Conservation (phyloP, 495 filamentous ascomycete genomes). For the Penicillium paxilli region DNA sequence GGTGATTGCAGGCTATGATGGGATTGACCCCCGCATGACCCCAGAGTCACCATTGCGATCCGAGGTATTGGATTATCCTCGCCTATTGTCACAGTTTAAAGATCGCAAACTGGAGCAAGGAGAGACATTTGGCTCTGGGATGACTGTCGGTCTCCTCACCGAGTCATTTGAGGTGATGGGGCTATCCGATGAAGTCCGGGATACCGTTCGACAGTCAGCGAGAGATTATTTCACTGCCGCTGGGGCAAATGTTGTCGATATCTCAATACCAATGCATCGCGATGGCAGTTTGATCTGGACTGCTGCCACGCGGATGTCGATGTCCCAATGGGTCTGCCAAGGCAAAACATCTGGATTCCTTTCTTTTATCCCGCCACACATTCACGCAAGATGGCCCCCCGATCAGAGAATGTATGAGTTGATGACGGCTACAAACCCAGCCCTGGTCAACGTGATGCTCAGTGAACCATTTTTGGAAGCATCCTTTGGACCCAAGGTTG, state of each 20-base stretch:
- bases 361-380: constrained; percentile 23
- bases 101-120: constrained; percentile 35
- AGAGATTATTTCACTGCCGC: constrained; percentile 39
- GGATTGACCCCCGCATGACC: constrained; percentile 52
- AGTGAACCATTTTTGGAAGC: constrained; percentile 28
- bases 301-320: constrained; percentile 32
- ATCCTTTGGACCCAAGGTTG: constrained; percentile 22
- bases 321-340: constrained; percentile 30
- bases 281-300: constrained; percentile 50
- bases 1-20: constrained; percentile 54
- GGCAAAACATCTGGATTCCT: constrained; percentile 31
- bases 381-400: constrained; percentile 22
- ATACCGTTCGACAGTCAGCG: constrained; percentile 38
- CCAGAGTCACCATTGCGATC: constrained; percentile 34
- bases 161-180: constrained; percentile 46
- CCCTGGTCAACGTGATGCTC: constrained; percentile 32
- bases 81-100: constrained; percentile 14
- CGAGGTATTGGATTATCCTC: constrained; percentile 30
- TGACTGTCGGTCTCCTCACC: constrained; percentile 47
- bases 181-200: constrained; percentile 39
- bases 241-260: constrained; percentile 47
- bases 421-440: constrained; percentile 30
- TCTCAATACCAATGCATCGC: constrained; percentile 52
- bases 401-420: constrained; percentile 33
- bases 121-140: constrained; percentile 10